Base-by-base conservation (phyloP, 2,329 filamentous ascomycete genomes). In the Cordyceps javanica region DNA sequence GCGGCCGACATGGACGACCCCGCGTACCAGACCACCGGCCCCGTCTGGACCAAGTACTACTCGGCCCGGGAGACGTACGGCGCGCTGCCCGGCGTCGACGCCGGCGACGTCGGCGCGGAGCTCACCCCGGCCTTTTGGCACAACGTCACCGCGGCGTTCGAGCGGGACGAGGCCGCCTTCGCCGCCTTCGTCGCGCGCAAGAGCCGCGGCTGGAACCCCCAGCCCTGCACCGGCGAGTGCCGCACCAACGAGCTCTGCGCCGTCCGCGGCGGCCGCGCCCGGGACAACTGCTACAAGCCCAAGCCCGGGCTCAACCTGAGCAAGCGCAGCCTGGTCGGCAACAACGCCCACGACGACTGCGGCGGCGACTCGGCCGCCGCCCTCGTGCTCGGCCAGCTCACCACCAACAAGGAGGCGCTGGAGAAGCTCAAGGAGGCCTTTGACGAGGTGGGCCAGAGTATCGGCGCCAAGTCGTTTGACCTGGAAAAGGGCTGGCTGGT, bases 61-160 rank as follows among this genome's bases (percentile, higher is more conserved):
- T 82, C 79, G 2, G 82, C 79, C 32, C 81, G 78, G 64, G 76
- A 77, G 54, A 69, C 73, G 8, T 85, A 85, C 63, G 81, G 80
- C 6, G 62, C 73, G 0, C 68, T 76, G 1, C 67, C 80, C 14
- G 65, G 60, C 30, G n/a, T 75, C 78, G 38, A 73, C 77, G 1
- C 61, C 77, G 1, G 67, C 66, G 11, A 70, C 42, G 45, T 67
- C 3, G 67, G 67, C 10, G 71, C 72, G 4, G 68, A 85, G 61
- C 74, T 86, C 34, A 80, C 77, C 1, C 77, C 81, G 0, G 76
- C 76, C 1, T 84, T 84, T 67, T 85, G 82, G 82, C 82, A 84
- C 65, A 76, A 80, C 61, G 71, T 84, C 21, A 84, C 82, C 1
- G 69, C 69, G 1, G 65, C 70, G 3, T 75, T 85, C 50, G 76